These are phyloP conservation scores for Diaporthe velutina DNA, from an alignment of 2,329 filamentous ascomycete species.

Conservation along the genomic window DNA sequence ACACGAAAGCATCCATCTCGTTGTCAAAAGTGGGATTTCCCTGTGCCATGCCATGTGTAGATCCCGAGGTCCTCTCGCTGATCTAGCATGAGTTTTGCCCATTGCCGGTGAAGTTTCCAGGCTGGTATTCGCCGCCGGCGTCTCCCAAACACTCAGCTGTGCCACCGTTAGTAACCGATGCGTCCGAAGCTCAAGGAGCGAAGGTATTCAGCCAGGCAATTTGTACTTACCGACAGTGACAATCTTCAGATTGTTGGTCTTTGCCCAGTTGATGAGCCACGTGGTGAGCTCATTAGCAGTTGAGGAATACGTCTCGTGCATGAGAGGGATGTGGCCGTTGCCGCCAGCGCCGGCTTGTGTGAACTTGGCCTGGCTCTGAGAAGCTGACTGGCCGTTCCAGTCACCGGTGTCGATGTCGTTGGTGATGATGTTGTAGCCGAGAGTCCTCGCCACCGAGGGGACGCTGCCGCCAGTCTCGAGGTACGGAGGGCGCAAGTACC, in stretches of 20 bases:
- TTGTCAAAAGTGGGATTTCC: background rate
- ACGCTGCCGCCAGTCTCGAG: constrained; percentile 61
- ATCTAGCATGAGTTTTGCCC: constrained; percentile 47
- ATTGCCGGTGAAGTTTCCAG: constrained; percentile 53
- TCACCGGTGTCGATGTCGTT: constrained; percentile 73
- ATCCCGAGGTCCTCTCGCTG: background rate
- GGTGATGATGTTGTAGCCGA: constrained; percentile 72
- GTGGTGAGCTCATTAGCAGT: constrained; percentile 63
- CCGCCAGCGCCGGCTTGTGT: constrained; percentile 55
- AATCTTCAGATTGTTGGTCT: constrained; percentile 60
- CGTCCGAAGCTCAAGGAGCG: no score
- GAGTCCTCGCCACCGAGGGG: constrained; percentile 54
- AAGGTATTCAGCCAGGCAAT: background rate
- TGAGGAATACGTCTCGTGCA: constrained; percentile 66
- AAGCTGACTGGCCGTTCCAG: constrained; percentile 66
- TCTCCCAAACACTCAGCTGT: constrained; percentile 59
- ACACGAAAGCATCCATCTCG: background rate
- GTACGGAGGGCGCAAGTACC: constrained; percentile 64
- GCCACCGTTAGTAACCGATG: background rate
- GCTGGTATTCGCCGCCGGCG: constrained; percentile 54
- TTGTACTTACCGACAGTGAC: constrained; percentile 62
- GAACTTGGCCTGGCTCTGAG: constrained; percentile 67
- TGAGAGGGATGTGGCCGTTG: constrained; percentile 68
- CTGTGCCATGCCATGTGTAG: no score
- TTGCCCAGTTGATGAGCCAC: constrained; percentile 65